Conservation (phyloP, 1,284 basidiomycete species). For the Dichomitus squalens region DNA sequence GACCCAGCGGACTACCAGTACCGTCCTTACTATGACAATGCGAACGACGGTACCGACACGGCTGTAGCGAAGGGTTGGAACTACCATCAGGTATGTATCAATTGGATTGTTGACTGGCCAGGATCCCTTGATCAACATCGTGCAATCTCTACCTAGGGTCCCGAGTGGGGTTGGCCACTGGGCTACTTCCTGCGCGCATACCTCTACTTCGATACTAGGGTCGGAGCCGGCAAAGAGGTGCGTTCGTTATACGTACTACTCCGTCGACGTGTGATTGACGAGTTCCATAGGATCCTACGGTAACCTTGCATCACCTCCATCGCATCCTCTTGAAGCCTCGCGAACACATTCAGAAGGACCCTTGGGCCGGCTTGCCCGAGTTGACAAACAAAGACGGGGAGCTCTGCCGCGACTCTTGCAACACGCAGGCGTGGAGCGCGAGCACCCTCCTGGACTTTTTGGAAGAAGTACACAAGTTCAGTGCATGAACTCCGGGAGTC, state of each 20-base stretch:
- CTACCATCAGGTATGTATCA: slow-evolving; percentile 69
- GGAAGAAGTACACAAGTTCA: slow-evolving; percentile 63
- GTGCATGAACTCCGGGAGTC: slow-evolving; percentile 6
- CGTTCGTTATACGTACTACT: slow-evolving; percentile 29
- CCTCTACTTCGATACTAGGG: slow-evolving; percentile 77
- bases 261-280: neutral
- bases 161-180: slow-evolving; percentile 93
- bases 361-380: slow-evolving; percentile 92
- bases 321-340: slow-evolving; percentile 70
- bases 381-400: slow-evolving; percentile 84
- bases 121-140: slow-evolving; percentile 3
- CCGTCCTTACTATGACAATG: slow-evolving; percentile 88
- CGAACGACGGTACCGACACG: slow-evolving; percentile 84
- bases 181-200: slow-evolving; percentile 96
- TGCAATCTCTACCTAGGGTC: slow-evolving; percentile 55
- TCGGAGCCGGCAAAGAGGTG: slow-evolving; percentile 67
- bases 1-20: slow-evolving; percentile 87
- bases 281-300: slow-evolving; percentile 55
- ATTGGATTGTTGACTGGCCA: slow-evolving; percentile 14
- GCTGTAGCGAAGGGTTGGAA: slow-evolving; percentile 90
- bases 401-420: slow-evolving; percentile 85
- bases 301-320: slow-evolving; percentile 82
- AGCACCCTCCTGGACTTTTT: slow-evolving; percentile 88
- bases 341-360: slow-evolving; percentile 74
- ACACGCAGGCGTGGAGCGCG: slow-evolving; percentile 92